Conservation (phyloP, 2,329 filamentous ascomycete species). For the Exophiala alcalophila region DNA sequence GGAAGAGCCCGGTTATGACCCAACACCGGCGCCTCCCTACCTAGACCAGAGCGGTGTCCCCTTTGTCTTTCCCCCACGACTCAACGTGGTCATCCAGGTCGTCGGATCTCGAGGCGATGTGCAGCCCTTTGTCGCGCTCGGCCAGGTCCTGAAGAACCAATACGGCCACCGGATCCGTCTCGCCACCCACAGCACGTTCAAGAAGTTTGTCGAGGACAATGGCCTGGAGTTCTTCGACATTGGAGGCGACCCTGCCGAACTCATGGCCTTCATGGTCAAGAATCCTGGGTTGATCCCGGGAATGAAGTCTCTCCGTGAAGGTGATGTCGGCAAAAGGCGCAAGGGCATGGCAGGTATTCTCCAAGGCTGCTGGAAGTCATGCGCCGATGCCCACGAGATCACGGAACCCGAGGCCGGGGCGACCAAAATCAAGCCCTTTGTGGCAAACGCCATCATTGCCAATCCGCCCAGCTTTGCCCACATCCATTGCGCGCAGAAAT, state of each 20-base stretch:
- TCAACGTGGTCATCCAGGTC: conserved; percentile 73
- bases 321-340: conserved; percentile 71
- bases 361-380: conserved; percentile 82
- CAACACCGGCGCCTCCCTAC: conserved; percentile 58
- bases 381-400: conserved; percentile 71
- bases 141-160: conserved; percentile 60
- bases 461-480: conserved; percentile 78
- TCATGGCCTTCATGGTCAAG: conserved; percentile 91
- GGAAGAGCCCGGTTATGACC: conserved; percentile 30
- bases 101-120: conserved; percentile 73
- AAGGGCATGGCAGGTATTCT: conserved; percentile 77
- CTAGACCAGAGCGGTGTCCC: conserved; percentile 61
- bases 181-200: conserved; percentile 69
- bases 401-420: conserved; percentile 52
- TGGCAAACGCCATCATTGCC: conserved; percentile 84
- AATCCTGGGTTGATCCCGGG: conserved; percentile 82
- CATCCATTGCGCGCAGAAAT: conserved; percentile 72
- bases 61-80: conserved; percentile 58
- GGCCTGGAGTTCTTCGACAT: conserved; percentile 73
- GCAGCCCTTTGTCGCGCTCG: conserved; percentile 71
- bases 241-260: conserved; percentile 69
- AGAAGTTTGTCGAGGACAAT: conserved; percentile 65
- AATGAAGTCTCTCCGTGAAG: conserved; percentile 70
- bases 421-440: conserved; percentile 59
- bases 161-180: conserved; percentile 71